Conservation (phyloP, 495 filamentous ascomycete genomes). For the Amphirosellinia nigrospora region DNA sequence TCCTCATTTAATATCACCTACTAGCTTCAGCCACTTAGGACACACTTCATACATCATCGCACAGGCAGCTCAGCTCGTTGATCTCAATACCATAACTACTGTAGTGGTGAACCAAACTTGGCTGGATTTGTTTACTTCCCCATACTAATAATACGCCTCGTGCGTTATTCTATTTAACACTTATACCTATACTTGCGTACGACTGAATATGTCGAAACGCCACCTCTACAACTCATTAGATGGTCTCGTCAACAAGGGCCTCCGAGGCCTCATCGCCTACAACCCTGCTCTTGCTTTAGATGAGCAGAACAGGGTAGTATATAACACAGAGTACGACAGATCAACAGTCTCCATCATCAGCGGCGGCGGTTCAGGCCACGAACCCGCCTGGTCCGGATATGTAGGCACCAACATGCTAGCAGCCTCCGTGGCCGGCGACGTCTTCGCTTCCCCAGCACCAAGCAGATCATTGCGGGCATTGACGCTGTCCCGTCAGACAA, state of each 20-base stretch:
- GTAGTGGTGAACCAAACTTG: constrained; percentile 7
- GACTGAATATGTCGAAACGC: constrained; percentile 50
- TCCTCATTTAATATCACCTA: constrained; percentile 13
- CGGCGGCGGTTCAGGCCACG: constrained; percentile 67
- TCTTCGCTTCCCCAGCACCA: constrained; percentile 67
- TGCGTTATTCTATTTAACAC: neutral
- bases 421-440: constrained; percentile 64
- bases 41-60: neutral
- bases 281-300: constrained; percentile 64
- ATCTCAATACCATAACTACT: neutral
- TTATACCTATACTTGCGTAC: neutral
- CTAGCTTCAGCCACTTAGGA: neutral
- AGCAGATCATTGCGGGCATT: constrained; percentile 65
- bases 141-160: neutral
- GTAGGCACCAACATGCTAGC: constrained; percentile 66
- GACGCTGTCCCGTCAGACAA: constrained; percentile 61
- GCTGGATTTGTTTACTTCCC: neutral
- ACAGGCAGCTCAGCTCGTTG: neutral
- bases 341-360: constrained; percentile 64
- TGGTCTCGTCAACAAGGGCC: constrained; percentile 60
- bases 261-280: constrained; percentile 61
- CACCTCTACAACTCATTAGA: constrained; percentile 54
- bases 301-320: constrained; percentile 62
- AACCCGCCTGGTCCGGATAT: constrained; percentile 69
- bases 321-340: constrained; percentile 55